phyloP scores from a whole-genome alignment of 371 early-diverging fungal genomes.

The Mucor irregularis region DNA sequence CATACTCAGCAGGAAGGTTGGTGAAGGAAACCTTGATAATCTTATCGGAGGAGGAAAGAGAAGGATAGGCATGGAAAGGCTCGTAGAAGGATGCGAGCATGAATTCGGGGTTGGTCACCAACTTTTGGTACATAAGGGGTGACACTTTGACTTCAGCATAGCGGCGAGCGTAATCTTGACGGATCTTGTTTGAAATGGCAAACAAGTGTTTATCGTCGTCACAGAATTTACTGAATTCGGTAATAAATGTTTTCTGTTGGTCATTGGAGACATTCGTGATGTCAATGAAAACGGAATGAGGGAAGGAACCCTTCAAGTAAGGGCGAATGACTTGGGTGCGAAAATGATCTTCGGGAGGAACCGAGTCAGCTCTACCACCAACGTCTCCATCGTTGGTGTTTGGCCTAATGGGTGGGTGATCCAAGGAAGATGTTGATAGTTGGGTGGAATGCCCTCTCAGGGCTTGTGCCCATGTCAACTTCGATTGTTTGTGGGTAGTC shows the following conservation, averaged over 20 bases:
- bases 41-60: background rate
- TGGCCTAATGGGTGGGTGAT: too few relatives aligned
- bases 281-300: background rate
- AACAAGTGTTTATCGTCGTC: background rate
- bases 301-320: background rate
- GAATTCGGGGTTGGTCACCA: background rate
- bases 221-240: background rate
- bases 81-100: background rate
- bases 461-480: background rate
- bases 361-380: too few relatives aligned
- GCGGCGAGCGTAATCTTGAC: background rate
- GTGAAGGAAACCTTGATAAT: background rate
- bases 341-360: too few relatives aligned
- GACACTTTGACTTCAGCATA: background rate
- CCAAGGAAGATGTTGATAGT: too few relatives aligned
- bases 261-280: background rate
- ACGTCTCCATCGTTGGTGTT: too few relatives aligned
- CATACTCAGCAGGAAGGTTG: background rate
- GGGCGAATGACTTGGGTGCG: too few relatives aligned
- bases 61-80: background rate
- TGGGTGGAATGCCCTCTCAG: background rate
- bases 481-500: background rate
- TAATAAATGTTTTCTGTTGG: background rate
- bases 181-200: background rate
- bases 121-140: background rate